Evolutionary conservation across 2,329 filamentous ascomycete species (phyloP), one percentile per base, ranked within the genome.

Genomic region (Fusarium nurragi): DNA sequence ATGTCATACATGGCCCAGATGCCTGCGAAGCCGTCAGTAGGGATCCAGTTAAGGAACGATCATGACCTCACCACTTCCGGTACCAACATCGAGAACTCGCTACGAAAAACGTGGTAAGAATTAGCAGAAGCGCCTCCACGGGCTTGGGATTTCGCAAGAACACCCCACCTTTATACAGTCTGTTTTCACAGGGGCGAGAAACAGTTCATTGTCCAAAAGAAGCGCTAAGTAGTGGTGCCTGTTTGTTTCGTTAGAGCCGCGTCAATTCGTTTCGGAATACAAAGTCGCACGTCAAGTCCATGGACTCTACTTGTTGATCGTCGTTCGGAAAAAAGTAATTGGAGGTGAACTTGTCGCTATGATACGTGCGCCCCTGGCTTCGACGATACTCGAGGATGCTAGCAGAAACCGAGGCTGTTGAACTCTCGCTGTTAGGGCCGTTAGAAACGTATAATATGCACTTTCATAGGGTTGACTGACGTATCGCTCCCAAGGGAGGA

Each of bases 211-310:
- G 6, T 53, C 50, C n/a, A 53, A 21, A 4, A 53, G 50, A 32
- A 53, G 43, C 6, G 50, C 49, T 19, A 53, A 5, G 25, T 53
- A 53, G 1, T 53, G 50, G 13, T 53, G 50, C 1, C 50, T 53
- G 7, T n/a, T 6, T 25, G 1, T 0, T 0, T 0, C 4, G 9
- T 53, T 0, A 53, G 13, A 4, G 4, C 4, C 6, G 2, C 0
- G 0, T 26, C 7, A 0, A 4, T 11, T 0, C 0, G 4, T 2
- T 2, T 19, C 1, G 0, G 3, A 6, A 3, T 1, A 23, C 3
- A 5, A 4, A 13, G 9, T 1, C 45, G 1, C 5, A 54, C 51
- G 51, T 54, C 2, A 54, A 34, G 1, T 54, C 51, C 51, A 54
- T 51, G 8, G 45, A 50, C 45, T 50, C 34, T 1, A 40, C 12